Evolutionary conservation across 2,329 filamentous ascomycete species (phyloP), one percentile per base, ranked within the genome.

Genomic region (Monilinia polystroma): DNA sequence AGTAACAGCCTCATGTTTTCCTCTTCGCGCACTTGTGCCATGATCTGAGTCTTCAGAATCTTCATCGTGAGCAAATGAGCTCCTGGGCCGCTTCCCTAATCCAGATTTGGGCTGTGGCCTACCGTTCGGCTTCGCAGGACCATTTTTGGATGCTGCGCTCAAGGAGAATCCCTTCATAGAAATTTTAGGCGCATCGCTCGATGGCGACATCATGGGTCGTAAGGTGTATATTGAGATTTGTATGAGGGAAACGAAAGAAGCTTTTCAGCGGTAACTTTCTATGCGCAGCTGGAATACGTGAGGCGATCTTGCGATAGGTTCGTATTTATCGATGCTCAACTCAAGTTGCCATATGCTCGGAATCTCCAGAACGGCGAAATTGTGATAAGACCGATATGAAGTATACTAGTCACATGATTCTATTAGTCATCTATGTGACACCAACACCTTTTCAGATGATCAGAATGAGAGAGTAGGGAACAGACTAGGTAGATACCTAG

Each of bases 21-120:
- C 73, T 57, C 70, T 68, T 53, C 69, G 69, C 8, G 18, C 38
- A 38, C 53, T 45, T 59, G 23, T 41, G 81, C 86, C 85, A 65
- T 86, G 59, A 79, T 86, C 67, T 77, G 82, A 68, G 3, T 68
- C 54, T 10, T 62, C 54, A 2, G 65, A 68, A 38, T 86, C 83
- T n/a, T 87, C 86, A 64, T 90, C 87, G 63, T 90, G 88, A 66
- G 80, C 79, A 52, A 81, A 66, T 78, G 78, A 55, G 79, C 76
- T 43, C 74, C 77, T 41, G 7, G 79, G 74, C 59, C 81, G 76
- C 72, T 82, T 81, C 71, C 78, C 78, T 72, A 79, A 75, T 23
- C 71, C 64, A 11, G 75, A 70, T 45, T 70, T 62, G 62, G 70
- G 68, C 60, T 68, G 71, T 53, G 72, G 58, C 68, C 76, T 73